phyloP scores from a whole-genome alignment of 1,284 basidiomycete species.

The Heliocybe sulcata region DNA sequence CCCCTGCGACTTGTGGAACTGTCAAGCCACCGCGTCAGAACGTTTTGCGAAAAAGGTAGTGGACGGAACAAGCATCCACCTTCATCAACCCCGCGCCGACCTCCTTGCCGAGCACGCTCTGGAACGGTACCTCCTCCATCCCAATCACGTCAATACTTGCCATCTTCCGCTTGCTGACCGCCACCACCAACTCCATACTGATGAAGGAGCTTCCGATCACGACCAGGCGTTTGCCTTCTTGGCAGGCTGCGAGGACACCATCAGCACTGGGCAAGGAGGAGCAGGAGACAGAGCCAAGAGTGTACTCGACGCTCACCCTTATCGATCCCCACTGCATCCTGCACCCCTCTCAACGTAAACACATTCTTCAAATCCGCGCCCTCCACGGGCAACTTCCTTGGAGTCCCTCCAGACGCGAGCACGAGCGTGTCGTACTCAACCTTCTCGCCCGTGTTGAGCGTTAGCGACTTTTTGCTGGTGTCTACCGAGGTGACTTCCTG shows the following conservation, averaged over 20 bases:
- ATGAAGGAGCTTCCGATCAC: slow-evolving; percentile 93
- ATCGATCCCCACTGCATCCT: slow-evolving; percentile 74
- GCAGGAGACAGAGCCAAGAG: background rate
- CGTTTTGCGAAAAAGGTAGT: no score
- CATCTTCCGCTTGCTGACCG: slow-evolving; percentile 69
- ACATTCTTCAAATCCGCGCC: slow-evolving; percentile 78
- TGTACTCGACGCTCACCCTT: slow-evolving; percentile 36
- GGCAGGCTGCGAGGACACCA: slow-evolving; percentile 31
- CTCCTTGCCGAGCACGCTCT: slow-evolving; percentile 74
- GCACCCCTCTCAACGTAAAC: slow-evolving; percentile 66
- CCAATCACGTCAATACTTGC: slow-evolving; percentile 80
- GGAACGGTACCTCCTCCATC: slow-evolving; percentile 81
- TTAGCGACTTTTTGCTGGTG: slow-evolving; percentile 51
- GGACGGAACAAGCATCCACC: slow-evolving; percentile 37
- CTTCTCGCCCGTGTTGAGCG: slow-evolving; percentile 46
- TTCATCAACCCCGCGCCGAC: slow-evolving; percentile 79
- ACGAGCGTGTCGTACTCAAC: slow-evolving; percentile 70
- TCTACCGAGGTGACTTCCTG: slow-evolving; percentile 68
- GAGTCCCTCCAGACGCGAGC: slow-evolving; percentile 63
- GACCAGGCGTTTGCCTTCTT: slow-evolving; percentile 73
- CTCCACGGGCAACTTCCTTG: slow-evolving; percentile 71
- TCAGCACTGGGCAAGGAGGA: slow-evolving; percentile 7
- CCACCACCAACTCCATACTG: slow-evolving; percentile 85
- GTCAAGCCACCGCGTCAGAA: no score
- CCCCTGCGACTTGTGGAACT: slow-evolving; percentile 77